Evolutionary conservation across 306 rosid genomes (phyloP).

Genomic region (Rubus parviflorus): DNA sequence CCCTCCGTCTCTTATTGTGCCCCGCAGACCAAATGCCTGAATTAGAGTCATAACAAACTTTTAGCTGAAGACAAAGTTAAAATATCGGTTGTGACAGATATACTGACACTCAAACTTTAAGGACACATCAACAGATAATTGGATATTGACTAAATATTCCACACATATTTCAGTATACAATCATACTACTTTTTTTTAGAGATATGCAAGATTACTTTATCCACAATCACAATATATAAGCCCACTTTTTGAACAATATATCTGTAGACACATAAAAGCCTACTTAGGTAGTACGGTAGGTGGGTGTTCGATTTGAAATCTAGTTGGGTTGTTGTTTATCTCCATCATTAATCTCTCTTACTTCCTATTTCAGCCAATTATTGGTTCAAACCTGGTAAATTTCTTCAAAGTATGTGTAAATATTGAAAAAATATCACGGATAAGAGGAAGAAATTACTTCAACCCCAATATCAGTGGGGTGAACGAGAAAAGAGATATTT

Average conservation of each 20-base stretch:
- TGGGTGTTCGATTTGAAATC: not conserved
- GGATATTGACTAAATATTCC: not conserved
- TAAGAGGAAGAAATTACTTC: not conserved
- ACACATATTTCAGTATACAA: not conserved
- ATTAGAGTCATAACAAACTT: slow-evolving; percentile 26
- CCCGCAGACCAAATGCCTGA: slow-evolving; percentile 79
- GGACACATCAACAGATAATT: not conserved
- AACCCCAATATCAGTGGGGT: not conserved
- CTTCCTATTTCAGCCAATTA: not conserved
- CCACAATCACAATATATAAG: not conserved
- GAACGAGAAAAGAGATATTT: not conserved
- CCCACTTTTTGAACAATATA: not conserved
- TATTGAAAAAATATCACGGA: not conserved
- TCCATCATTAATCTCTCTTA: not conserved
- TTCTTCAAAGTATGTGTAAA: not conserved
- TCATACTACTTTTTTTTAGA: not conserved
- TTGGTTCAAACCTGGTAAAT: not conserved
- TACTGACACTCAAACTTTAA: not conserved
- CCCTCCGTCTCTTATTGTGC: slow-evolving; percentile 78
- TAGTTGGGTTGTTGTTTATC: not conserved
- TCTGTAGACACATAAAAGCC: not conserved
- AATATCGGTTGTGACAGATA: not conserved
- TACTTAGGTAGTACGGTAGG: not conserved
- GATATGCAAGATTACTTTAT: not conserved
- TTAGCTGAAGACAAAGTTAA: slow-evolving; percentile 13